Conservation (phyloP, 1,284 basidiomycete species). For the Rugosomyces carneus region DNA sequence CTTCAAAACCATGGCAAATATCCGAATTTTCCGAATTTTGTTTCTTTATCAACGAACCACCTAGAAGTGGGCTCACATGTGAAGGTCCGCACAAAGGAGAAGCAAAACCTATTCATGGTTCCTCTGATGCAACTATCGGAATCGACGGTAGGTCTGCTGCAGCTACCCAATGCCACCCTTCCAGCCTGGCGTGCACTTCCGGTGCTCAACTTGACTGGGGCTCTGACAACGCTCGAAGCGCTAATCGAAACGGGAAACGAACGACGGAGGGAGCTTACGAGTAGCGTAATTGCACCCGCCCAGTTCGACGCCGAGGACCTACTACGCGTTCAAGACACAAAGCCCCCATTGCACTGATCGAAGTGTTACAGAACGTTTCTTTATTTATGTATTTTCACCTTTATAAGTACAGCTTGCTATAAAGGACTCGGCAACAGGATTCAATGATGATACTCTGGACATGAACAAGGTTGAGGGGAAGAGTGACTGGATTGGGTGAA, state of each 20-base stretch:
- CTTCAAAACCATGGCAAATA: conserved; percentile 45
- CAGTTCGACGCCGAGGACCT: conserved; percentile 22
- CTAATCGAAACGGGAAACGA: conserved; percentile 27
- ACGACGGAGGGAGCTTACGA: conserved; percentile 21
- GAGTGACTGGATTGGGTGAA: not conserved
- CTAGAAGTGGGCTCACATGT: conserved; percentile 79
- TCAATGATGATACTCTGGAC: not conserved
- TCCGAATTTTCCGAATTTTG: conserved; percentile 66
- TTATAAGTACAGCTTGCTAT: not conserved
- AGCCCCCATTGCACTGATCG: too few species aligned
- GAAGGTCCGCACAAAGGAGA: conserved; percentile 48
- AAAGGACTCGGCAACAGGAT: not conserved
- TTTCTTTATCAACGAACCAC: conserved; percentile 79
- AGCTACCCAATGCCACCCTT: conserved; percentile 49
- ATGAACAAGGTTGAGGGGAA: too few species aligned
- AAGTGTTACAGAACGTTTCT: not conserved
- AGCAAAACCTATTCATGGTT: conserved; percentile 58
- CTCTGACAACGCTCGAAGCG: conserved; percentile 38
- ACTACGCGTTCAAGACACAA: conserved; percentile 18
- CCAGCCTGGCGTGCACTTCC: conserved; percentile 54
- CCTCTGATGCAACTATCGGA: conserved; percentile 54
- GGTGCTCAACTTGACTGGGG: conserved; percentile 64
- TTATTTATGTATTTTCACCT: not conserved
- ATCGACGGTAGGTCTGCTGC: conserved; percentile 35
- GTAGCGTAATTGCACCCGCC: conserved; percentile 16